Evolutionary conservation across 1,139 yeast genomes (phyloP).

Genomic region (Wickerhamomyces sp.): DNA sequence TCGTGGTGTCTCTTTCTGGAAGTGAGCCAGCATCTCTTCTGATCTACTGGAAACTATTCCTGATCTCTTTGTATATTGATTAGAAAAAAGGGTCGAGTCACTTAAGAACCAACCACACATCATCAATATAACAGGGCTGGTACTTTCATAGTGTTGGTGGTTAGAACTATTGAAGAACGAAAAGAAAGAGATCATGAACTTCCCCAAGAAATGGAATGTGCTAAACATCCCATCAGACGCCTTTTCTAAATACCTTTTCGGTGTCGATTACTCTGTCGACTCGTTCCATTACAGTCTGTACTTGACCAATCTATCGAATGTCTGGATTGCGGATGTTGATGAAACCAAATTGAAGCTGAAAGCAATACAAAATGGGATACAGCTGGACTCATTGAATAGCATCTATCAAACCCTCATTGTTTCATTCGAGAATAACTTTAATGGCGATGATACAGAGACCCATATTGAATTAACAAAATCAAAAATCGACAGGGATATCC

Average conservation of each 20-base stretch:
- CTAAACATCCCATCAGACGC: slow-evolving; percentile 3
- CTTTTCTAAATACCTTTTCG: slow-evolving; percentile 12
- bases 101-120: no score
- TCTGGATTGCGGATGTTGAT: slow-evolving; percentile 21
- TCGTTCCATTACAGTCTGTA: slow-evolving; percentile 13
- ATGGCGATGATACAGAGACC: slow-evolving; percentile 6
- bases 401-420: slow-evolving; percentile 11
- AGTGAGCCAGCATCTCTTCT: no score
- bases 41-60: no score
- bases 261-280: slow-evolving; percentile 12
- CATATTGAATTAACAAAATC: slow-evolving; percentile 6
- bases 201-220: slow-evolving; percentile 20
- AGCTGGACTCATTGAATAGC: slow-evolving; percentile 6
- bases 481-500: slow-evolving; percentile 15
- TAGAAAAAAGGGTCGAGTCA: no score
- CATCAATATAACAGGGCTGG: neutral
- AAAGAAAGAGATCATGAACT: slow-evolving; percentile 6
- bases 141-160: neutral
- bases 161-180: neutral
- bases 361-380: slow-evolving; percentile 15
- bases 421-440: slow-evolving; percentile 14
- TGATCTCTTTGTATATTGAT: no score
- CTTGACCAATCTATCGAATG: slow-evolving; percentile 19
- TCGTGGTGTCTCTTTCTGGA: no score
- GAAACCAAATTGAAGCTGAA: slow-evolving; percentile 11